These are phyloP conservation scores for Babesia ovis DNA, from an alignment of 169 alveolate genomes.

Conservation along the genomic window DNA sequence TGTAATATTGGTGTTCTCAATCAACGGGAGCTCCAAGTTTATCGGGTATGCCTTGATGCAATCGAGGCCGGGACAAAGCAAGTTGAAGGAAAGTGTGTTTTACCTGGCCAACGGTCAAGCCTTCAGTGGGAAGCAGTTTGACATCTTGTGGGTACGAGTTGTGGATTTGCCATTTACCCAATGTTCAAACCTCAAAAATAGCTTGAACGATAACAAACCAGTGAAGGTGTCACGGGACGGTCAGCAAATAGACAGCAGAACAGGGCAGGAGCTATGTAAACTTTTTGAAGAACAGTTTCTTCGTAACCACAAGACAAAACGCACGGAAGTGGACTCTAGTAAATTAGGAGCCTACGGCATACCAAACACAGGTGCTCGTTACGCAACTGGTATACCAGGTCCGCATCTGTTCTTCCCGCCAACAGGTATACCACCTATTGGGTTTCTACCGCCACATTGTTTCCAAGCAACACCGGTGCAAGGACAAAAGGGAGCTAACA, in stretches of 20 bases:
- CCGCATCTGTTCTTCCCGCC: neutral
- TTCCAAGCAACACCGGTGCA: neutral
- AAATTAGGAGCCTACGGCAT: neutral
- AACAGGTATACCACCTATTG: neutral
- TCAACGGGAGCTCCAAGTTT: conserved; percentile 70
- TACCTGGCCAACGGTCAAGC: conserved; percentile 59
- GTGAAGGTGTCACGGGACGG: conserved; percentile 73
- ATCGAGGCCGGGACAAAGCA: conserved; percentile 72
- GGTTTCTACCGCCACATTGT: neutral
- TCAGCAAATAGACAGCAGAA: conserved; percentile 54
- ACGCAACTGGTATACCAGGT: neutral
- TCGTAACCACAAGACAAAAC: neutral
- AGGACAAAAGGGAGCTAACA: neutral
- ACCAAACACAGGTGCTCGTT: neutral
- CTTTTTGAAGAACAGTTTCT: conserved; percentile 45
- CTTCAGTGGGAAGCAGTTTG: conserved; percentile 72
- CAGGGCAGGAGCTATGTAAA: conserved; percentile 47
- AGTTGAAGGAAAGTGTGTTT: conserved; percentile 52
- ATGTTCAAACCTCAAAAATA: conserved; percentile 65
- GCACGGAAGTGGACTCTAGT: neutral
- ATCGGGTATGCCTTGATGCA: conserved; percentile 77
- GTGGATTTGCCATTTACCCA: conserved; percentile 69
- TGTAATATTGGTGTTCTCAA: conserved; percentile 71
- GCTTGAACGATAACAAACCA: conserved; percentile 62
- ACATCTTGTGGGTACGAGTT: conserved; percentile 71